These are phyloP conservation scores for Neoarthrinium moseri DNA, from an alignment of 2,329 filamentous ascomycete genomes.

Conservation along the genomic window DNA sequence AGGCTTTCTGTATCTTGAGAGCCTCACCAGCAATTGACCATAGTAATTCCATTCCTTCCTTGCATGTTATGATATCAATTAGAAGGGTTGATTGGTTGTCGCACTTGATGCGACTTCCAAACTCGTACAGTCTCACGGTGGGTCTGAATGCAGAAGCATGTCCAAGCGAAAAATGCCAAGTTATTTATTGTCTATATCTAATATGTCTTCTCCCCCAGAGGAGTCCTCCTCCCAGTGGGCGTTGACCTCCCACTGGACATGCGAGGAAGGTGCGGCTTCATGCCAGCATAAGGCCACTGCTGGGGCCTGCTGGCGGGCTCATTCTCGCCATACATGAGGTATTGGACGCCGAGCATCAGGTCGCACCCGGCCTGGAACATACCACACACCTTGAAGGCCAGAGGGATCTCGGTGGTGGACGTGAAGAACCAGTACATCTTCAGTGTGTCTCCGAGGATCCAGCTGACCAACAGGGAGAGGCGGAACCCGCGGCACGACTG, in stretches of 20 bases:
- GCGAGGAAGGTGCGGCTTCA: constrained; percentile 26
- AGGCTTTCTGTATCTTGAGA: no score
- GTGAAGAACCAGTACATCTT: constrained; percentile 88
- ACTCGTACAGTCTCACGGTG: no score
- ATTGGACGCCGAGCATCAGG: constrained; percentile 71
- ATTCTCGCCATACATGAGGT: constrained; percentile 65
- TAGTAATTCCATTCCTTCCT: no score
- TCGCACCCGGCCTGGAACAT: constrained; percentile 80
- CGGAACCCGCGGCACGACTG: constrained; percentile 77
- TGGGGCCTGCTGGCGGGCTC: constrained; percentile 27
- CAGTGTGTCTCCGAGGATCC: constrained; percentile 78
- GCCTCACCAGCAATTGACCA: no score
- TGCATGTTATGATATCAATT: no score
- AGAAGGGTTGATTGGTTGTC: no score
- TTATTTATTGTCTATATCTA: neutral
- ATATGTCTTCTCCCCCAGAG: constrained; percentile 32
- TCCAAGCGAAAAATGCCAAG: neutral
- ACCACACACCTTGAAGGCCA: constrained; percentile 79
- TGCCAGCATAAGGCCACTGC: constrained; percentile 25
- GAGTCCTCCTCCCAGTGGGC: constrained; percentile 37
- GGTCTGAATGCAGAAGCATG: no score
- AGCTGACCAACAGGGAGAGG: constrained; percentile 71
- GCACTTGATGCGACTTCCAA: no score
- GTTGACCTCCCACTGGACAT: constrained; percentile 34
- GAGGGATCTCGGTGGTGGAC: constrained; percentile 66